Conservation (phyloP, 306 rosid genomes). For the Cucurbita argyrosperma region DNA sequence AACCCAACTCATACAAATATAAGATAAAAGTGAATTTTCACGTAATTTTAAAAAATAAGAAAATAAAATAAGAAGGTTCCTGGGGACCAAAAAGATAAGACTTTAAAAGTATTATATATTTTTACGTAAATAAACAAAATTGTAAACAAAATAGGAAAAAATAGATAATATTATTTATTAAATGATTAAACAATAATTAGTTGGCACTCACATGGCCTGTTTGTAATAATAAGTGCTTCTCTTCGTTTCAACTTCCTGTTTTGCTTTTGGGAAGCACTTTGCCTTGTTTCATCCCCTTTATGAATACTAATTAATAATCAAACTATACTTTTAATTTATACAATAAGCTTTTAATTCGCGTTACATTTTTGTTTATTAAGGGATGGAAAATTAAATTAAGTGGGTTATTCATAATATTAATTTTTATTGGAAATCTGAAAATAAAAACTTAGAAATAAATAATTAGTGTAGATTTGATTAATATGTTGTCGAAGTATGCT, state of each 20-base stretch:
- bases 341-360: neutral
- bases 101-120: neutral
- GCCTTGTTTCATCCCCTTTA: slow-evolving; percentile 12
- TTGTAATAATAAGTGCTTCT: slow-evolving; percentile 32
- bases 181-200: slow-evolving; percentile 18
- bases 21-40: no score
- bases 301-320: neutral
- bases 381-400: no score
- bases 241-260: slow-evolving; percentile 6
- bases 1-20: no score
- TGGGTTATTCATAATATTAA: no score
- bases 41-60: no score
- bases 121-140: neutral
- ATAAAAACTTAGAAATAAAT: neutral
- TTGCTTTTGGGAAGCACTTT: slow-evolving; percentile 43
- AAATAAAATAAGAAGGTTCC: neutral
- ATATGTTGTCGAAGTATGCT: neutral
- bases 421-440: neutral
- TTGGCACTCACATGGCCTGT: slow-evolving; percentile 67
- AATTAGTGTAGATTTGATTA: neutral
- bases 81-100: neutral
- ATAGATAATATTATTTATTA: neutral
- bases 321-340: neutral
- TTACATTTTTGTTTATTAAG: no score
- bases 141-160: neutral